Evolutionary conservation across 768 basidiomycete genomes (phyloP), one percentile per base, ranked within the genome.

Genomic region (Chalciporus piperatus): DNA sequence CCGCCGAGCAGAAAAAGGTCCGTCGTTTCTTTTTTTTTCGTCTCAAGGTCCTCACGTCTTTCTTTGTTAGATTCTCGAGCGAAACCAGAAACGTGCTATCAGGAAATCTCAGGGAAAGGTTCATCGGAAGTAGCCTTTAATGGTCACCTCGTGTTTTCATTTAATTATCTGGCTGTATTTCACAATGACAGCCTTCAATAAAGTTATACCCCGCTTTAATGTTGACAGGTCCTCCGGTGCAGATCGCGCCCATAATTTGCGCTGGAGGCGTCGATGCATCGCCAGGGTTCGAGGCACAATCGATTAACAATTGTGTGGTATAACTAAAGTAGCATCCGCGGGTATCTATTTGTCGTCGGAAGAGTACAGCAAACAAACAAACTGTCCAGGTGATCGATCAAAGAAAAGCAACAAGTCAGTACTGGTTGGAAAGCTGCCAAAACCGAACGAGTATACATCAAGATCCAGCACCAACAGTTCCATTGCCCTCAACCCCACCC

Each of bases 1-100:
- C 89, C 27, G 78, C 83, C 17, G 89, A 92, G 59, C 91, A 92
- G 73, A 83, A 85, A 74, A 93, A 92, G 82, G 88, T 84, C 17
- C 16, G 42, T 50, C 25, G 19, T 51, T 30, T 13, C 33, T 38
- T 40, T 22, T 42, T 19, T 3, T n/a, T 6, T 20, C 13, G 28
- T 44, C 41, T 35, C 32, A n/a, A 11, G 6, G 23, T 41, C 11
- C 48, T 59, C 41, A 58, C 37, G 30, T 43, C 13, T 44, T 19
- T 19, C 9, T 25, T 52, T 28, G 30, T 0, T 51, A 87, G 84
- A 67, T 77, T 55, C 72, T 89, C 50, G 90, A 92, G 45, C 85
- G 85, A 57, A 89, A 90, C 60, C 85, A 84, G 53, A 91, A 88
- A 66, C 85, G 85, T 25, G 69, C 74, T 23, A 54, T 90, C 49